Conservation (phyloP, 495 filamentous ascomycete genomes). For the Apodospora peruviana region DNA sequence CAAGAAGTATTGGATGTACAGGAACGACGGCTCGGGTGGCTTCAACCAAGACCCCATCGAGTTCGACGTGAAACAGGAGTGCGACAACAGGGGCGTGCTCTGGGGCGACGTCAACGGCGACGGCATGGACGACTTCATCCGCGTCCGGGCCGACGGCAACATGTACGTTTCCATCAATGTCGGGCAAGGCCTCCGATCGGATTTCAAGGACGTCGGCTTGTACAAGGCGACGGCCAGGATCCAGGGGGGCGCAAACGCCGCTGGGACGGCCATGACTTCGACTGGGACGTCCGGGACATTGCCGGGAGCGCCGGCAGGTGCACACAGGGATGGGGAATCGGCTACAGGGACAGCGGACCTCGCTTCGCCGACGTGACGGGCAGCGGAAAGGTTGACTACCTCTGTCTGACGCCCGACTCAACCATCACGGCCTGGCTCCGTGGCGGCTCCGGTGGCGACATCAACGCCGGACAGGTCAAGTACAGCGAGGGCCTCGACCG, state of each 20-base stretch:
- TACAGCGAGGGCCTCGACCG: constrained; percentile 14
- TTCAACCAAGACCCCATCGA: background rate
- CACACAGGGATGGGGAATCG: no score
- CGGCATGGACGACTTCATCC: background rate
- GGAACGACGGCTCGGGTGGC: no score
- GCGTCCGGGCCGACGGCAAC: background rate
- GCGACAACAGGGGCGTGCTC: background rate
- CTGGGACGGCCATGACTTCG: no score
- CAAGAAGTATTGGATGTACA: no score
- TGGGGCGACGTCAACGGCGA: background rate
- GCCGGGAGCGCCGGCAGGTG: no score
- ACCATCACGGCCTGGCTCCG: no score
- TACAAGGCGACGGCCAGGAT: no score
- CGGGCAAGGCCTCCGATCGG: no score
- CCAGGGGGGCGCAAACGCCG: no score
- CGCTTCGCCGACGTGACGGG: constrained; percentile 23
- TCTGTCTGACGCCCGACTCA: constrained; percentile 20
- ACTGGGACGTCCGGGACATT: no score
- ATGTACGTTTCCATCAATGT: background rate
- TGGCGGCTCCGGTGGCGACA: constrained; percentile 13
- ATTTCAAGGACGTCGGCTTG: no score
- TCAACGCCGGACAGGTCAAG: constrained; percentile 22
- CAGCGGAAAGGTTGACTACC: constrained; percentile 19
- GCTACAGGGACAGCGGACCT: constrained; percentile 14
- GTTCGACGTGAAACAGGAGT: no score